Evolutionary conservation across 345 rosid species (phyloP).

Genomic region (Populus alba): DNA sequence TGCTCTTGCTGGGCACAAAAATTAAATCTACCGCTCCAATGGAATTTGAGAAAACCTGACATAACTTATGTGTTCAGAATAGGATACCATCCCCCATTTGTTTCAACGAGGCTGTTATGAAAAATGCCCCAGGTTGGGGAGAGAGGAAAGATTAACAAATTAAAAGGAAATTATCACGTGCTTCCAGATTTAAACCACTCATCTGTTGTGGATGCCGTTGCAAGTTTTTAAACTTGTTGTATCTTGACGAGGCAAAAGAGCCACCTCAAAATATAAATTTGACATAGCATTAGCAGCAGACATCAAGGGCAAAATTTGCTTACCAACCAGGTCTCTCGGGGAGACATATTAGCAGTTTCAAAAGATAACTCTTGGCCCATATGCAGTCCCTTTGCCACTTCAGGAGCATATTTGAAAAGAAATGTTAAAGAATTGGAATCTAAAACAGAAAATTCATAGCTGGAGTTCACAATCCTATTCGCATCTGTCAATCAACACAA

Average conservation of each 20-base stretch:
- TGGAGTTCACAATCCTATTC: constrained; percentile 53
- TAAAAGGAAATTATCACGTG: not conserved
- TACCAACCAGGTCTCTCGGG: constrained; percentile 68
- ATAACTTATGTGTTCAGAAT: not conserved
- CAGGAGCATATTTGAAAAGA: constrained; percentile 70
- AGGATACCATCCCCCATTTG: not conserved
- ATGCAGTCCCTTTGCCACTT: constrained; percentile 56
- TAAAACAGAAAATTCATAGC: constrained; percentile 66
- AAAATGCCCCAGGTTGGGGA: not conserved
- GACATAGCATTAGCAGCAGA: not conserved
- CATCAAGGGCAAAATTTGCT: constrained; percentile 9
- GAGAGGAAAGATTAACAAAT: not conserved
- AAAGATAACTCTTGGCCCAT: constrained; percentile 50
- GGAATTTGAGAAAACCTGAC: not conserved
- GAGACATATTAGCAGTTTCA: constrained; percentile 45
- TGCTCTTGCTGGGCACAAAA: not conserved
- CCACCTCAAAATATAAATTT: not conserved
- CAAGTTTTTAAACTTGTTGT: not conserved
- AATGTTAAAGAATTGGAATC: constrained; percentile 80
- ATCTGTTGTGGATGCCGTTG: not conserved
- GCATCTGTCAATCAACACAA: constrained; percentile 49
- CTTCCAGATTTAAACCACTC: not conserved
- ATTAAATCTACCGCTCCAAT: not conserved
- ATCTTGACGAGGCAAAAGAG: not conserved
- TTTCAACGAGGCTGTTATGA: not conserved